Conservation (phyloP, 2,329 filamentous ascomycete species). For the Claviceps purpurea region DNA sequence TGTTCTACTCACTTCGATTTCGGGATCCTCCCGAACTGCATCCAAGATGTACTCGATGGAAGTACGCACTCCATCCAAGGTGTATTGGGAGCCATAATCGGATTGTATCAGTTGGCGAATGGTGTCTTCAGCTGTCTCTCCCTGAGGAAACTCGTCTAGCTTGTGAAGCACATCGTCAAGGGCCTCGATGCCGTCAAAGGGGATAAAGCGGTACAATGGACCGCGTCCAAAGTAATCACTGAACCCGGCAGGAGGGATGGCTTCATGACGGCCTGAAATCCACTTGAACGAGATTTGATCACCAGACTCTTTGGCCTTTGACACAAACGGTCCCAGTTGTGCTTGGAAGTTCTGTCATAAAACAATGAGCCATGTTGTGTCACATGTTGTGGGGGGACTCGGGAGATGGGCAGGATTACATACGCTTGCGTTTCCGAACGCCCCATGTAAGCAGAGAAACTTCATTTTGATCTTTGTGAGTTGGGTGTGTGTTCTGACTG, state of each 20-base stretch:
- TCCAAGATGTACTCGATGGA: slow-evolving; percentile 26
- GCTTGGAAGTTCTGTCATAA: slow-evolving; percentile 38
- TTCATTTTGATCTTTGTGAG: slow-evolving; percentile 26
- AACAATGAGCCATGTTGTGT: background rate
- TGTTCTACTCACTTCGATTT: slow-evolving; percentile 15
- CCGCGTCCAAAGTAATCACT: slow-evolving; percentile 43
- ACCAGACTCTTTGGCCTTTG: slow-evolving; percentile 8
- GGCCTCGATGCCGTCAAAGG: slow-evolving; percentile 27
- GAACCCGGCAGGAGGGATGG: slow-evolving; percentile 37
- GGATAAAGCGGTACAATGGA: slow-evolving; percentile 42
- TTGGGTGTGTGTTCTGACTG: background rate
- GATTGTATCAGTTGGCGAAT: slow-evolving; percentile 34
- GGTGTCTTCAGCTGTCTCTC: slow-evolving; percentile 39
- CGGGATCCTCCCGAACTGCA: slow-evolving; percentile 16
- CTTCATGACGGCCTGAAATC: slow-evolving; percentile 36
- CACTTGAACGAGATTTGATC: slow-evolving; percentile 28
- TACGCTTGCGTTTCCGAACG: slow-evolving; percentile 43
- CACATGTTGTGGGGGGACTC: background rate
- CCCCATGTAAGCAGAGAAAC: slow-evolving; percentile 43
- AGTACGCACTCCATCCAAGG: slow-evolving; percentile 6
- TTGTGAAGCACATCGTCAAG: slow-evolving; percentile 34
- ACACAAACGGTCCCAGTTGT: slow-evolving; percentile 28
- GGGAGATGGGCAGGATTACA: slow-evolving; percentile 12
- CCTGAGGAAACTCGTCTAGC: slow-evolving; percentile 40
- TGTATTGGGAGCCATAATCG: background rate